Conservation (phyloP, 2,329 filamentous ascomycete genomes). For the Fusarium sp. region DNA sequence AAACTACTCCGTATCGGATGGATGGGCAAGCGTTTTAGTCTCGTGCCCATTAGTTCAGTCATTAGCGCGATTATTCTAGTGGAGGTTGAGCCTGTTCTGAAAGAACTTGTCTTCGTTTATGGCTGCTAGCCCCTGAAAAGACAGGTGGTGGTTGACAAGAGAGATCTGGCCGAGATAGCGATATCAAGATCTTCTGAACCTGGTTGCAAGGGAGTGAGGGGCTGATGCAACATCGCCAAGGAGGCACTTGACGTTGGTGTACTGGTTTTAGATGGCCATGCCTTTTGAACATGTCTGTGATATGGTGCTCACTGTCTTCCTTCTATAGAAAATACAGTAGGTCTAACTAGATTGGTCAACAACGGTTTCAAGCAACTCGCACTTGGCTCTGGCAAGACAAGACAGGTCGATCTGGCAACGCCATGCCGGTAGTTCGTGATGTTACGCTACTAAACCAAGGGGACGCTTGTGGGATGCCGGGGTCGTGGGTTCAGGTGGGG, state of each 20-base stretch:
- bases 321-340: neutral
- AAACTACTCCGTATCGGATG: neutral
- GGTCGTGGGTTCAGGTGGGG: conserved; percentile 12
- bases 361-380: neutral
- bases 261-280: neutral
- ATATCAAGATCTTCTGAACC: neutral
- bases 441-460: conserved; percentile 17
- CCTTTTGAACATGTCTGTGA: neutral
- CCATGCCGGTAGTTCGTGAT: conserved; percentile 27
- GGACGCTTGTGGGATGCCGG: conserved; percentile 15
- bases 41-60: neutral
- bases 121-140: neutral
- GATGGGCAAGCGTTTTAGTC: neutral
- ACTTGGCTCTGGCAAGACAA: neutral
- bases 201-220: neutral
- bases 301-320: neutral
- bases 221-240: neutral
- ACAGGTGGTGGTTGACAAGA: neutral
- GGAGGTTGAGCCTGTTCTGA: neutral
- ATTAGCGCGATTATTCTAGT: neutral
- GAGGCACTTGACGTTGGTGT: neutral
- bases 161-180: conserved; percentile 4
- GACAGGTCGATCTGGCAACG: neutral
- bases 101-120: neutral
- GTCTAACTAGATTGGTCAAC: neutral